Conservation (phyloP, 1,284 basidiomycete genomes). For the Binderoboletus segoi region DNA sequence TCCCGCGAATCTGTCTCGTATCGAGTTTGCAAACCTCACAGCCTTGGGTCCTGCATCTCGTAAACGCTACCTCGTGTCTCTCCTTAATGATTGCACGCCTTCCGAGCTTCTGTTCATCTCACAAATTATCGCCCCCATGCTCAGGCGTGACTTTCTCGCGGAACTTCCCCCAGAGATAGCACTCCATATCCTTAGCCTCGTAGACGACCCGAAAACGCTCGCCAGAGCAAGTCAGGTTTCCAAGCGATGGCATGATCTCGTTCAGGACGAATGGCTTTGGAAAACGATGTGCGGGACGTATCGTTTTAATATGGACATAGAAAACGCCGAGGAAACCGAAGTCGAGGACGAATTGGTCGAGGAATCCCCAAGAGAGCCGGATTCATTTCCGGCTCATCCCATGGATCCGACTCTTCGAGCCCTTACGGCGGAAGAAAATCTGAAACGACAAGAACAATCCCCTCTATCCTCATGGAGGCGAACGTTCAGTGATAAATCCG, state of each 20-base stretch:
- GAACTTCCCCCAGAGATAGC: constrained; percentile 86
- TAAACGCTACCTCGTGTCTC: constrained; percentile 60
- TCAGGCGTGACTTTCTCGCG: constrained; percentile 86
- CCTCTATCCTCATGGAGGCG: constrained; percentile 27
- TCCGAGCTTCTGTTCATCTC: constrained; percentile 83
- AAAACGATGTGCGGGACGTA: constrained; percentile 72
- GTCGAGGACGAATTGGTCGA: constrained; percentile 15
- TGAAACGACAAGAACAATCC: constrained; percentile 27
- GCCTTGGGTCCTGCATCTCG: constrained; percentile 46
- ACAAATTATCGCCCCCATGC: constrained; percentile 72
- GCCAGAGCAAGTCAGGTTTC: constrained; percentile 76
- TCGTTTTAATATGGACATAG: constrained; percentile 45
- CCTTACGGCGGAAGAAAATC: constrained; percentile 38
- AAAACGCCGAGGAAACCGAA: constrained; percentile 13
- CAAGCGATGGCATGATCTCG: constrained; percentile 74
- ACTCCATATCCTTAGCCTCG: constrained; percentile 78
- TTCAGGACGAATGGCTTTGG: constrained; percentile 88
- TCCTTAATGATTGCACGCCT: constrained; percentile 69
- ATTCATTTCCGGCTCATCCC: constrained; percentile 35
- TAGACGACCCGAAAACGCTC: constrained; percentile 82
- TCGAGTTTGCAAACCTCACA: constrained; percentile 41
- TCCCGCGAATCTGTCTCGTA: constrained; percentile 34
- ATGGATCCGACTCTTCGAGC: constrained; percentile 46
- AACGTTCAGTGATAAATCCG: constrained; percentile 17
- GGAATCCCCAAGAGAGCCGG: constrained; percentile 34